These are phyloP conservation scores for Penicillium sp. DNA, from an alignment of 2,329 filamentous ascomycete genomes.

Conservation along the genomic window DNA sequence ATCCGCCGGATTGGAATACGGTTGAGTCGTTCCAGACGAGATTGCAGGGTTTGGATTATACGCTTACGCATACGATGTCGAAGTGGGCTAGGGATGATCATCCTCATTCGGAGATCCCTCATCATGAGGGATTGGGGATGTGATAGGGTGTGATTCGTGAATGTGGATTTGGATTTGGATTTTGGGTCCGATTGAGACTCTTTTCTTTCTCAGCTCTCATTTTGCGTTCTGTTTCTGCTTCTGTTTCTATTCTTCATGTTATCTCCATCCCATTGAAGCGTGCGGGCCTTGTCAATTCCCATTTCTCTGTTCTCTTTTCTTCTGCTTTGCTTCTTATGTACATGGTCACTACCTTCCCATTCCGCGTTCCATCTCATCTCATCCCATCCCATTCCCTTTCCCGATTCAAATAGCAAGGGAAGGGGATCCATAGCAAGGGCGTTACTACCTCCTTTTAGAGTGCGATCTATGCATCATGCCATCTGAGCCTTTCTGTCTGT, in stretches of 20 bases:
- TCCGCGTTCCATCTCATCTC: not conserved
- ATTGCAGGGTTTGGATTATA: slow-evolving; percentile 16
- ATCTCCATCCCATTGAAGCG: not conserved
- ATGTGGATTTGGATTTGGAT: not conserved
- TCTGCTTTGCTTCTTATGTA: slow-evolving; percentile 1
- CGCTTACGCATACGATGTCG: slow-evolving; percentile 22
- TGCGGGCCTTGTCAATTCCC: not conserved
- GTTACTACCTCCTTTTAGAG: slow-evolving; percentile 13
- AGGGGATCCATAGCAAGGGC: slow-evolving; percentile 21
- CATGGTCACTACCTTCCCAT: not conserved
- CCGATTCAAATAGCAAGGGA: slow-evolving; percentile 10
- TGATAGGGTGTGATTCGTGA: slow-evolving; percentile 11
- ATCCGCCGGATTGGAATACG: slow-evolving; percentile 20
- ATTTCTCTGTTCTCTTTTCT: not conserved
- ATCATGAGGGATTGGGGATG: slow-evolving; percentile 24
- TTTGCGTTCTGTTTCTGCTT: not conserved
- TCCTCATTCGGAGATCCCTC: slow-evolving; percentile 20
- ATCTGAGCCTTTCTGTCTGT: slow-evolving; percentile 1
- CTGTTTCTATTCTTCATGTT: not conserved
- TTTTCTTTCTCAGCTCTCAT: not conserved
- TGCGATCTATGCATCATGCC: slow-evolving; percentile 9
- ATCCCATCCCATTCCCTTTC: not conserved
- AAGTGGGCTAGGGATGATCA: slow-evolving; percentile 23
- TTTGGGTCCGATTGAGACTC: not conserved
- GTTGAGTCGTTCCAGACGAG: slow-evolving; percentile 23